These are phyloP conservation scores for Combretum micranthum DNA, from an alignment of 345 rosid species.

Conservation along the genomic window DNA sequence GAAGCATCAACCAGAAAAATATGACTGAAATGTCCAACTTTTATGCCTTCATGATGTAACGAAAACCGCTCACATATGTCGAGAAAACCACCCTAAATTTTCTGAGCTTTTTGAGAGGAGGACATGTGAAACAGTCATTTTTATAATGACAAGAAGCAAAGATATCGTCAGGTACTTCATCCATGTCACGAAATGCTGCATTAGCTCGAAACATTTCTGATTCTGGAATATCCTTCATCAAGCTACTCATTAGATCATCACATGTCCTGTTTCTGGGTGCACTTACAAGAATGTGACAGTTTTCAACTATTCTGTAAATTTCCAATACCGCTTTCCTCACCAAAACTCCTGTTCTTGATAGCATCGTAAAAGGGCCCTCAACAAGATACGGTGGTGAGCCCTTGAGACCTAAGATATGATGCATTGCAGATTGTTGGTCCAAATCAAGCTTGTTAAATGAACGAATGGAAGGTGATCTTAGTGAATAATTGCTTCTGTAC, in stretches of 20 bases:
- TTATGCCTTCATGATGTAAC: constrained; percentile 19
- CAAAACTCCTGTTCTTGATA: constrained; percentile 22
- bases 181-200: constrained; percentile 34
- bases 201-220: constrained; percentile 26
- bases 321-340: constrained; percentile 17
- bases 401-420: constrained; percentile 11
- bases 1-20: constrained; percentile 31
- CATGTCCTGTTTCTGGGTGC: constrained; percentile 28
- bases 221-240: constrained; percentile 19
- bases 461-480: not conserved
- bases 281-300: constrained; percentile 22
- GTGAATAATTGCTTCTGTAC: not conserved
- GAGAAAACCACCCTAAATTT: constrained; percentile 22
- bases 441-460: constrained; percentile 5
- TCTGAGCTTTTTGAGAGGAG: constrained; percentile 11
- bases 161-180: constrained; percentile 21
- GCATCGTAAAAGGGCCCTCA: constrained; percentile 26
- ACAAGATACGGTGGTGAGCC: constrained; percentile 26
- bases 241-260: constrained; percentile 23
- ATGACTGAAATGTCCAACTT: constrained; percentile 28
- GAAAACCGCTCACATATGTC: constrained; percentile 22
- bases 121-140: constrained; percentile 24
- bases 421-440: constrained; percentile 12
- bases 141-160: constrained; percentile 19
- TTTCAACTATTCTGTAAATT: constrained; percentile 9